Base-by-base conservation (phyloP, 2,329 filamentous ascomycete species). In the Trichoderma lentiforme region DNA sequence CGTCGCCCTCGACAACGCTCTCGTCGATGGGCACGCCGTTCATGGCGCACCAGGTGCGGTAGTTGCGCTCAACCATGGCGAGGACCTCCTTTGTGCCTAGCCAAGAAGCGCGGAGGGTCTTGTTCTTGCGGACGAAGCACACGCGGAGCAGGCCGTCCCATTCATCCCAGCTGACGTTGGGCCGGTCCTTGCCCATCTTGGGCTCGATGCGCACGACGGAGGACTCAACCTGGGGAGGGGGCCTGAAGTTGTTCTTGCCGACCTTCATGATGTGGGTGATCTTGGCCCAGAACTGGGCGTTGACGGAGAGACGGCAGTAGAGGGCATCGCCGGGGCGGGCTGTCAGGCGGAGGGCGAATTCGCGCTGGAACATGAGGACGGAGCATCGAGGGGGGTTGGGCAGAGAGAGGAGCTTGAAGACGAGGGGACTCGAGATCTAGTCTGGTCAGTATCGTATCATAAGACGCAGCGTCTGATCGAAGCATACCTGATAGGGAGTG, bases 361-460 rank as follows among this genome's bases (percentile, higher is more conserved):
- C 95, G 79, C 94, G 90, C 84, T 98, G 95, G 78, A 97, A 96
- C 94, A 97, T 97, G 83, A 98, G 93, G 75, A 98, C 89, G 76
- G 92, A 95, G 73, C 90, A 90, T 39, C 95, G 86, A 0, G 96
- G 96, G 0, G 94, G 91, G 57, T 94, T 94, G 5, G 89, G 90
- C 74, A 95, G 90, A 32, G 93, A 89, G 66, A 98, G 88, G 61
- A 98, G 90, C 82, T 95, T 91, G 87, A 98, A 98, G 66, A 96
- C 94, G 61, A 99, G 86, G 3, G 95, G 96, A 74, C 91, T 94
- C 12, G 93, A 97, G 79, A 98, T 98, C 86, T 93, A 36, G 58
- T 30, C 30, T 28, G n/a, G 8, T 43, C 39, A 32, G 32, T 24
- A 18, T 32, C 9, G 15, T 18, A 24, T 21, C 18, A 30, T 12